Evolutionary conservation across 192 early-diverging fungal species (phyloP), one percentile per base, ranked within the genome.

Genomic region (Entrophospora sp.): DNA sequence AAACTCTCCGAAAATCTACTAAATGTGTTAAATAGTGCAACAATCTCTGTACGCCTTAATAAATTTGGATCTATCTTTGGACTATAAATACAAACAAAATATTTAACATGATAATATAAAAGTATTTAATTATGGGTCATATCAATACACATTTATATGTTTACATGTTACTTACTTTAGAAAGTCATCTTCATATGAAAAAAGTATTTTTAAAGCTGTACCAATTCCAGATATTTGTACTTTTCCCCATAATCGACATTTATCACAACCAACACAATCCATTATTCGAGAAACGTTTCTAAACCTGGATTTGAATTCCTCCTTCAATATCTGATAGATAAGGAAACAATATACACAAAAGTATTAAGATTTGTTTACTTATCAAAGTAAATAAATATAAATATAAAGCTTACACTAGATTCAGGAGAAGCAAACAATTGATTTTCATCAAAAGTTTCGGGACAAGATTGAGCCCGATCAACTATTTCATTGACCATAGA

Each of bases 241-340:
- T 71, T 99, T 99, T 25, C 97, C 97, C 97, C 97, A 99, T 32
- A 99, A 76, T 40, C 92, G 74, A 67, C 97, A 99, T 76, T 99
- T 99, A 76, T 99, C 94, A 71, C 97, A 99, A 1, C 89, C 92
- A 24, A 97, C 94, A 72, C 97, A 99, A 77, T 99, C 97, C 96
- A 99, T 98, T 72, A 99, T 96, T 22, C 85, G 74, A 12, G 96
- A 91, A 18, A 99, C 88, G 69, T 99, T 99, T 59, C 97, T 83
- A 79, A 99, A 99, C 67, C 87, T 85, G 27, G 86, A 79, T 71
- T 92, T 85, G 73, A 97, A 92, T 77, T 98, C 91, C 20, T 83
- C 70, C 73, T 92, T 92, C 16, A 97, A 79, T 36, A 73, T 57
- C 80, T 88, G 36, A 35, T 38, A 4, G 60, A 43, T 16, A 40